phyloP scores from a whole-genome alignment of 139 green algal species.

The Micromonas pusilla region DNA sequence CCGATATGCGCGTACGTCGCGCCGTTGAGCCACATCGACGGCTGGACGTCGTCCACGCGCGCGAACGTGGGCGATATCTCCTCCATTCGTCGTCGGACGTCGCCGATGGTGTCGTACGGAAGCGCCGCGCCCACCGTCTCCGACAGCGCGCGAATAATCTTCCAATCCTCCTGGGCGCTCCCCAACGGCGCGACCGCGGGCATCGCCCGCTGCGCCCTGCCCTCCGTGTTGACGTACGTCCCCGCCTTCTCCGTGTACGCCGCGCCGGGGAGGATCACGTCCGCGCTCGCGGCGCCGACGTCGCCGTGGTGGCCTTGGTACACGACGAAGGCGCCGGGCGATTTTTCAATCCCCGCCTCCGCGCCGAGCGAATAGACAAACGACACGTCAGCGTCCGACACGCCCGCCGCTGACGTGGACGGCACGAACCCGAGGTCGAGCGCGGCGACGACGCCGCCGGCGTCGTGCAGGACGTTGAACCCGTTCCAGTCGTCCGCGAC shows the following conservation, averaged over 20 bases:
- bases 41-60: constrained; percentile 54
- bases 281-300: constrained; percentile 69
- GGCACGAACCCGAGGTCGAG: constrained; percentile 93
- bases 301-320: constrained; percentile 75
- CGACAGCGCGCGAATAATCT: constrained; percentile 72
- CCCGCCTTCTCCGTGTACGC: constrained; percentile 50
- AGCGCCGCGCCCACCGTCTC: constrained; percentile 69
- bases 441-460: constrained; percentile 73
- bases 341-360: constrained; percentile 68
- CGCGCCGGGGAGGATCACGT: constrained; percentile 86
- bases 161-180: constrained; percentile 92
- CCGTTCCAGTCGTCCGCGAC: constrained; percentile 40
- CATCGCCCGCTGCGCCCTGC: constrained; percentile 81
- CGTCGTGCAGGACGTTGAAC: constrained; percentile 93
- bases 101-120: constrained; percentile 74
- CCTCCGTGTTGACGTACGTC: constrained; percentile 68
- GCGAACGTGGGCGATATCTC: constrained; percentile 74
- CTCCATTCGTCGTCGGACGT: constrained; percentile 62
- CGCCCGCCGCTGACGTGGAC: constrained; percentile 32
- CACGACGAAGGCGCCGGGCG: constrained; percentile 83
- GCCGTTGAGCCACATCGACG: constrained; percentile 72
- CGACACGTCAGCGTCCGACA: constrained; percentile 40
- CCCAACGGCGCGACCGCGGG: constrained; percentile 60
- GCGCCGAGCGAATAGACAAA: constrained; percentile 89
- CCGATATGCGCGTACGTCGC: constrained; percentile 45